Base-by-base conservation (phyloP, 2,329 filamentous ascomycete species). In the Fusarium sublunatum region DNA sequence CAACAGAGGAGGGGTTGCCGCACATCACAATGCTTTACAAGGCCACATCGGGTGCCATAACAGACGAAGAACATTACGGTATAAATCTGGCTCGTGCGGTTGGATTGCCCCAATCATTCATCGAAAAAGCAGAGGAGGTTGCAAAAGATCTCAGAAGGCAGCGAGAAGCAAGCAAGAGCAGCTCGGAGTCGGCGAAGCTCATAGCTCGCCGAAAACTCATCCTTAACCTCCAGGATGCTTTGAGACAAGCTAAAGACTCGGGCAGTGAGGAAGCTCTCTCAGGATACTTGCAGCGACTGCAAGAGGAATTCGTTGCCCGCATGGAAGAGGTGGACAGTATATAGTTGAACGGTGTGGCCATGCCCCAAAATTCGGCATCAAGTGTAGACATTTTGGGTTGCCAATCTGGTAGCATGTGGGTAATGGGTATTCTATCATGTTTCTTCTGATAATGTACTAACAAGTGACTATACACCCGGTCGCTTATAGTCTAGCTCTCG, bases 11-110 rank as follows among this genome's bases (percentile, higher is more conserved):
- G 3, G 81, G 86, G 1, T 64, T 78, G 4, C 79, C 81, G 2
- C 86, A 84, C 32, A 91, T 97, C 78, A 91, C 84, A 0, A 97
- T 98, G 93, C 81, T 95, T 0, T 98, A 98, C 77, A 93, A 88
- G 63, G 84, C 97, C 34, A 82, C 86, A 1, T 84, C 89, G 12
- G 94, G 95, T 0, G 86, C 85, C 0, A 85, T 91, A 1, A 78
- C 86, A 53, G 87, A 92, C 51, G 80, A 86, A 41, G 66, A 74
- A 4, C 88, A 92, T 66, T 99, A 99, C 70, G 95, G 95, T 0
- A 83, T 97, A n/a, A 83, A 88, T 1, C 82, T 97, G 4, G 93
- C 94, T 0, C 86, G 86, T 29, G 84, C 92, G 0, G 82, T 95
- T 24, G 88, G 90, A 1, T 83, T 97, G 7, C 92, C 94, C 0